Evolutionary conservation across 2,329 filamentous ascomycete genomes (phyloP).

Genomic region (Colletotrichum orchidophilum): DNA sequence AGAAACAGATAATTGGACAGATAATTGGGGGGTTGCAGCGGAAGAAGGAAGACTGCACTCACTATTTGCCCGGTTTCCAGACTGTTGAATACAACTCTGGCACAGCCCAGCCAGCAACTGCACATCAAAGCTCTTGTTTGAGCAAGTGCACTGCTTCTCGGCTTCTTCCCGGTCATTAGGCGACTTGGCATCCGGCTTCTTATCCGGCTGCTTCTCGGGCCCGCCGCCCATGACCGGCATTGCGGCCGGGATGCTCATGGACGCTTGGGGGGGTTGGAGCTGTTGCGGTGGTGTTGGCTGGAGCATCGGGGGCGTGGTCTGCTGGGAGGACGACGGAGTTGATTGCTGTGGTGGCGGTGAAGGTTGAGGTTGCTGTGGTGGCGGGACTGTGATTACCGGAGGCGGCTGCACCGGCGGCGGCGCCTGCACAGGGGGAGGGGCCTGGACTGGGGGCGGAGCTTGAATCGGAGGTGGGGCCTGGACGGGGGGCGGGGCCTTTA

Average conservation of each 20-base stretch:
- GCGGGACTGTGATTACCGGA: neutral
- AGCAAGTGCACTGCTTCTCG: conserved; percentile 49
- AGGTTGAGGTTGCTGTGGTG: neutral
- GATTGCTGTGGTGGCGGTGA: neutral
- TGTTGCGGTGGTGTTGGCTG: neutral
- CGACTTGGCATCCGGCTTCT: conserved; percentile 28
- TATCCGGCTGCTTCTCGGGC: conserved; percentile 22
- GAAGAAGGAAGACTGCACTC: conserved; percentile 34
- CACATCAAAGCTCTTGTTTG: conserved; percentile 52
- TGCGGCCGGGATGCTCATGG: neutral
- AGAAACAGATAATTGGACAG: no score
- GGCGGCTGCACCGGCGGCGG: neutral
- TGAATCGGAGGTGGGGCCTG: neutral
- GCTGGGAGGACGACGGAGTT: neutral
- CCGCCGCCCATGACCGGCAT: conserved; percentile 34
- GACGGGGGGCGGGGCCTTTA: neutral
- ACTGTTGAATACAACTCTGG: conserved; percentile 47
- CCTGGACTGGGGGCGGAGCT: neutral
- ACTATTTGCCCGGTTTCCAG: conserved; percentile 44
- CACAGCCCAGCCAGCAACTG: conserved; percentile 48
- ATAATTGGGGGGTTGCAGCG: no score
- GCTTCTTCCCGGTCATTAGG: conserved; percentile 35
- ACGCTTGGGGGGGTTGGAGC: neutral
- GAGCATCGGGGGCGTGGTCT: neutral
- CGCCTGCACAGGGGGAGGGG: neutral